These are phyloP conservation scores for Penicillium coffeae DNA, from an alignment of 495 filamentous ascomycete species.

Conservation along the genomic window DNA sequence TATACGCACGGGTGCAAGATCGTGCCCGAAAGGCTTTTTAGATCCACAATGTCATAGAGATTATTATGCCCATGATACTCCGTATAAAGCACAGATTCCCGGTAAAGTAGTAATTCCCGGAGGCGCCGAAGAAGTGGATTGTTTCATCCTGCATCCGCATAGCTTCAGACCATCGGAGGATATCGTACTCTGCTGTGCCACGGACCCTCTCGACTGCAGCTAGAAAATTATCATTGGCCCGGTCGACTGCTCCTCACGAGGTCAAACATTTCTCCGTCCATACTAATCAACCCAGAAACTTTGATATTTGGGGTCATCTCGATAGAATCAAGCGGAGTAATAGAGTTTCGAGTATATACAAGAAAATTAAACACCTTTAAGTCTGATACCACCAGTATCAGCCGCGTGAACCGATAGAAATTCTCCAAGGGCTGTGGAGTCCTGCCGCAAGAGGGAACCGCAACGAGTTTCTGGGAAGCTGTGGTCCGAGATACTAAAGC, in stretches of 20 bases:
- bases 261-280: not conserved
- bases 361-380: not conserved
- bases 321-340: not conserved
- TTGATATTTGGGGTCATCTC: not conserved
- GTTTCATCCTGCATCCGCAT: slow-evolving; percentile 9
- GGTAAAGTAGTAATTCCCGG: not conserved
- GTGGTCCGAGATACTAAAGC: not conserved
- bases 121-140: slow-evolving; percentile 16
- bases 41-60: slow-evolving; percentile 5
- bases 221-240: slow-evolving; percentile 11
- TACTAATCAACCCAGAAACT: not conserved
- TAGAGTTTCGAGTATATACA: not conserved
- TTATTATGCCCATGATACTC: too few relatives aligned
- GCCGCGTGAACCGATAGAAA: slow-evolving; percentile 15
- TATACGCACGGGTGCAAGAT: slow-evolving; percentile 4
- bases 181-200: slow-evolving; percentile 17
- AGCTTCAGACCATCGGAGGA: slow-evolving; percentile 16
- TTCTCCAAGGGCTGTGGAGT: not conserved
- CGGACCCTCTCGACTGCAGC: slow-evolving; percentile 15
- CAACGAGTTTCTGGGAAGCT: slow-evolving; percentile 2
- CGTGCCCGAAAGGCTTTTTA: slow-evolving; percentile 1
- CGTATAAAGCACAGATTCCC: too few relatives aligned
- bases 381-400: slow-evolving; percentile 8
- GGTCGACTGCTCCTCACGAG: not conserved
- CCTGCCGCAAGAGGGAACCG: slow-evolving; percentile 1